Percentiles rank a stretch among this genome's conserved stretches.
phyloP scores from a whole-genome alignment of 2,329 filamentous ascomycete species.

The Exophiala mesophila region DNA sequence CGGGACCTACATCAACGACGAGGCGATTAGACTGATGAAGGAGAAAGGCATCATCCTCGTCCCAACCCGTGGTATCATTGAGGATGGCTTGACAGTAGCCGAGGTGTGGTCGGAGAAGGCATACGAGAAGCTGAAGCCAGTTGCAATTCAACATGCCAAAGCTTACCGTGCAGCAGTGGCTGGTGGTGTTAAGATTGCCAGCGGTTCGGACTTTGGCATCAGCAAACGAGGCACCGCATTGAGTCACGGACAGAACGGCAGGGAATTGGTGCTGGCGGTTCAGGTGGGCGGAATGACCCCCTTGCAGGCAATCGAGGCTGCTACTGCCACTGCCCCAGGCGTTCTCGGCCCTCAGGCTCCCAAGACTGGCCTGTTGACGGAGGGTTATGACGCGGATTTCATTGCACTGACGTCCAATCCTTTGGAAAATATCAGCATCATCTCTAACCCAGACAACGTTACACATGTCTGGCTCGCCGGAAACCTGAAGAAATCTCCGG shows the following conservation, averaged over 20 bases:
- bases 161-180: conserved; percentile 40
- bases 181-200: conserved; percentile 42
- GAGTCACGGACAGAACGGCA: conserved; percentile 40
- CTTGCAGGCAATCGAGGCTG: conserved; percentile 48
- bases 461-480: conserved; percentile 2
- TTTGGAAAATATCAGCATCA: background rate
- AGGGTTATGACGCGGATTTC: conserved; percentile 25
- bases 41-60: conserved; percentile 47
- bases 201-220: conserved; percentile 44
- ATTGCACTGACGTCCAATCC: background rate
- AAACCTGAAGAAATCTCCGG: conserved; percentile 1
- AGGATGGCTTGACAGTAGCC: conserved; percentile 39
- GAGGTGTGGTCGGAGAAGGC: conserved; percentile 1
- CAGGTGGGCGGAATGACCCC: conserved; percentile 42
- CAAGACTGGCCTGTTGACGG: conserved; percentile 41
- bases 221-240: conserved; percentile 34
- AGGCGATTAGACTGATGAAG: conserved; percentile 48
- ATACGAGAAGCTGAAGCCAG: conserved; percentile 2
- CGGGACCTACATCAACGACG: conserved; percentile 41
- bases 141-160: conserved; percentile 26
- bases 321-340: conserved; percentile 43
- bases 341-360: conserved; percentile 43
- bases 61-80: conserved; percentile 48
- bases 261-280: conserved; percentile 45
- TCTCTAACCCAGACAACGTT: conserved; percentile 2